Evolutionary conservation across 192 early-diverging fungal species (phyloP).

Genomic region (Rhizoclosmatium globosum): DNA sequence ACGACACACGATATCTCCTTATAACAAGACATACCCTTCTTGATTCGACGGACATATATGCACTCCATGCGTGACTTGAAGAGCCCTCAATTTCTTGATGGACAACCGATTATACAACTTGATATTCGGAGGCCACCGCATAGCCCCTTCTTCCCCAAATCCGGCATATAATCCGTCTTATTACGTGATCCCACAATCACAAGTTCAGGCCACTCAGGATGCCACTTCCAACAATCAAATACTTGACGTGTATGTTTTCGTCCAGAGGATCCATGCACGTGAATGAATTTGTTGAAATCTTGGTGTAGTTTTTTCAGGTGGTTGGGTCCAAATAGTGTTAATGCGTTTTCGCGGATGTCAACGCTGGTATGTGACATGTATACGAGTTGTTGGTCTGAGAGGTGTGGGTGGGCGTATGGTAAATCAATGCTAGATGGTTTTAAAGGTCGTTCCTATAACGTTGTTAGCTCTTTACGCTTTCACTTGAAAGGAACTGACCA

Average conservation of each 20-base stretch:
- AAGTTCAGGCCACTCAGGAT: conserved; percentile 14
- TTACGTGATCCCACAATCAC: neutral
- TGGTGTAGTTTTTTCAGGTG: neutral
- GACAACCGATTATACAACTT: neutral
- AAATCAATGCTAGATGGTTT: neutral
- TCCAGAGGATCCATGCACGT: neutral
- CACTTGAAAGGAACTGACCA: neutral
- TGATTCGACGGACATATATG: conserved; percentile 18
- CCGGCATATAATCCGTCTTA: neutral
- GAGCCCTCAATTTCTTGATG: neutral
- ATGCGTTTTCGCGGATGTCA: neutral
- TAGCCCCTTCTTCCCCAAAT: neutral
- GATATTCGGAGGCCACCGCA: conserved; percentile 1
- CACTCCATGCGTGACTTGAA: conserved; percentile 2
- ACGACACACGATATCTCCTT: too few relatives aligned
- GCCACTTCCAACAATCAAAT: conserved; percentile 7
- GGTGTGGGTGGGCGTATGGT: neutral
- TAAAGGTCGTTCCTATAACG: neutral
- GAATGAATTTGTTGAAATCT: conserved; percentile 8
- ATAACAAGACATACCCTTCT: neutral
- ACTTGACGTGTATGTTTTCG: conserved; percentile 22
- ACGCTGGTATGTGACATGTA: conserved; percentile 13
- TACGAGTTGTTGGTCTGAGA: neutral
- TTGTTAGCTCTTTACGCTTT: neutral
- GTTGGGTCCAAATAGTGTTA: neutral